Evolutionary conservation across 1,284 basidiomycete genomes (phyloP), one percentile per base, ranked within the genome.

Genomic region (Cutaneotrichosporon daszewskae): DNA sequence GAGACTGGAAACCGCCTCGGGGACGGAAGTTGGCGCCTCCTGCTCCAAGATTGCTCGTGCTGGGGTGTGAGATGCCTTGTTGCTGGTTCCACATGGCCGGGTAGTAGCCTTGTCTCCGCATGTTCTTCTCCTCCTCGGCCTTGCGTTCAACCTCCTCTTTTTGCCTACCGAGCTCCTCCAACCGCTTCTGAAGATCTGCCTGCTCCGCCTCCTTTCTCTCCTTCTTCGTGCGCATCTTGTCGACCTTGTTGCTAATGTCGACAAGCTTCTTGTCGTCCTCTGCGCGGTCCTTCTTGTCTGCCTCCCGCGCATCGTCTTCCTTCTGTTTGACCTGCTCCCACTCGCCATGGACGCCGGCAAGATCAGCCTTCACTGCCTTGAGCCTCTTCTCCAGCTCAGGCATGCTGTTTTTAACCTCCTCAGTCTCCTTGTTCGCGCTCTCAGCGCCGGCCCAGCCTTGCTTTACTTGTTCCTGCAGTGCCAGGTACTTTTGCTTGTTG

Each of bases 151-250:
- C 51, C 32, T 69, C 65, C 35, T 62, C 58, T 11, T 54, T 40
- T 49, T 63, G 57, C 22, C 40, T 46, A 36, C 65, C 62, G 12
- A 72, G 51, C n/a, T 68, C 66, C 24, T 66, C 62, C 9, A 70
- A 43, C 29, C 54, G 49, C 35, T 55, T 58, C 42, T 64, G 57
- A 13, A 72, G 45, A 36, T 70, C 66, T 17, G 52, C 47, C 22
- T 58, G 60, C 47, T 72, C 69, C 10, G 51, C 49, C 28, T 64
- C 60, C 46, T 62, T 62, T 54, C 61, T 65, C 27, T 65, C 66
- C 72, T 82, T 80, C 69, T 80, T 80, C 59, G 57, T 71, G 62
- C 80, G 80, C 52, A 79, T 66, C 62, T 84, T 83, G 69, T 87
- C 84, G 63, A 89, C 81, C 72, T 82, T 85, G 75, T 83, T 82